phyloP scores from a whole-genome alignment of 2,329 filamentous ascomycete species.

The Colletotrichum sp. region DNA sequence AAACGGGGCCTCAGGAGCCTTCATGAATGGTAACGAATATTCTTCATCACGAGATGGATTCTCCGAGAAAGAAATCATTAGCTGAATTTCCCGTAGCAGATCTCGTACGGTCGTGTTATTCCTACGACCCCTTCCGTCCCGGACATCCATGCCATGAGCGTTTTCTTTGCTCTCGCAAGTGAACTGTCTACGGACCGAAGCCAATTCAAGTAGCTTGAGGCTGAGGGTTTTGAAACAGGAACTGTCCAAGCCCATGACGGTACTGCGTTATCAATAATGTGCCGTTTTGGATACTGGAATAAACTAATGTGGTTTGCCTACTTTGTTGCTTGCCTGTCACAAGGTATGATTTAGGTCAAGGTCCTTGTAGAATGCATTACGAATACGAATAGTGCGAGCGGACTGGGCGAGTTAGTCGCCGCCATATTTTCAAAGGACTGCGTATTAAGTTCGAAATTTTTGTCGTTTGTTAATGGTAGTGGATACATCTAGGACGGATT shows the following conservation, averaged over 20 bases:
- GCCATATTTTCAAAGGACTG: not conserved
- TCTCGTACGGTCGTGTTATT: accelerated
- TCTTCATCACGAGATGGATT: too few relatives aligned
- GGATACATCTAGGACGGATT: not conserved
- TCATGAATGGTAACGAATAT: too few relatives aligned
- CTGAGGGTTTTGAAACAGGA: too few relatives aligned
- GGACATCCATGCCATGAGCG: too few relatives aligned
- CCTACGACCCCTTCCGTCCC: accelerated
- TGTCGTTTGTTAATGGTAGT: not conserved
- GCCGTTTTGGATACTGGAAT: accelerated
- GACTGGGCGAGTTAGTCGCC: accelerated
- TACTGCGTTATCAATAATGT: too few relatives aligned
- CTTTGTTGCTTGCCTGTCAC: accelerated
- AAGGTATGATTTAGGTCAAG: too few relatives aligned
- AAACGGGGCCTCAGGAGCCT: not conserved
- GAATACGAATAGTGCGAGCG: not conserved
- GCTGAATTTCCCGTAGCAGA: too few relatives aligned
- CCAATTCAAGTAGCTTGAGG: too few relatives aligned
- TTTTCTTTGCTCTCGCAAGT: too few relatives aligned
- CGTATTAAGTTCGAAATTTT: accelerated
- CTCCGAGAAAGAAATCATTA: too few relatives aligned
- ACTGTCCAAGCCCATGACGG: too few relatives aligned
- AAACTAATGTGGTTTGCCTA: not conserved
- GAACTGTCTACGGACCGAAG: too few relatives aligned
- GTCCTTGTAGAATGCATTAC: not conserved